Conservation (phyloP, 305 asterid species). For the Caryopteris hybrid region DNA sequence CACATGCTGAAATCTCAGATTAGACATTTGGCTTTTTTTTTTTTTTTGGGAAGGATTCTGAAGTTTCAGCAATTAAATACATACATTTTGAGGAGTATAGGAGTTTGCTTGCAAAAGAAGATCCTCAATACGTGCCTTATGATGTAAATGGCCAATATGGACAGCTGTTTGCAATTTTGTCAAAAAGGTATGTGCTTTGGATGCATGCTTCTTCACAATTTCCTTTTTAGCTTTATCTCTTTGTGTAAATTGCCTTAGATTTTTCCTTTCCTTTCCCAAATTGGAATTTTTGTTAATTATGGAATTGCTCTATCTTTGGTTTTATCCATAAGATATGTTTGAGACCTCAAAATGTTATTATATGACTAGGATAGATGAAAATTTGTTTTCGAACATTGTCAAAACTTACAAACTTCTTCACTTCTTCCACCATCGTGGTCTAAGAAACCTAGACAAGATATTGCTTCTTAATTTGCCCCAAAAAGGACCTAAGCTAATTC, state of each 20-base stretch:
- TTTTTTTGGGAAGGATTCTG: conserved; percentile 73
- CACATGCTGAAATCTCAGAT: conserved; percentile 13
- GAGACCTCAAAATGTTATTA: neutral
- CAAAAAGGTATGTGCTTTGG: conserved; percentile 53
- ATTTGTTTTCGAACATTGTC: neutral
- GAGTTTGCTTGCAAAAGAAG: conserved; percentile 67
- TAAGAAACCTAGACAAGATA: neutral
- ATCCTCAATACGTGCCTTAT: conserved; percentile 76
- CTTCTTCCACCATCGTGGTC: neutral
- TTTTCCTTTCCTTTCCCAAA: conserved; percentile 8
- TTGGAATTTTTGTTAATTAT: neutral
- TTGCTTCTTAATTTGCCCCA: conserved; percentile 7
- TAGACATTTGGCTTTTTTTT: too few relatives aligned
- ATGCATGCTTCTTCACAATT: conserved; percentile 1
- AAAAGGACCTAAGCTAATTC: neutral
- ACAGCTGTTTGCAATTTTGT: conserved; percentile 73
- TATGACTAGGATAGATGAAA: neutral
- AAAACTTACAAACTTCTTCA: neutral
- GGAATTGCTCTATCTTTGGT: neutral
- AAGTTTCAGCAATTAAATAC: conserved; percentile 95
- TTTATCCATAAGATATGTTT: neutral
- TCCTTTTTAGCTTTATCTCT: conserved; percentile 12
- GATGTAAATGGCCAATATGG: conserved; percentile 67
- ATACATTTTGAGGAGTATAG: conserved; percentile 65
- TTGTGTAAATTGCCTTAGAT: neutral